Conservation (phyloP, 2,329 filamentous ascomycete genomes). For the Fusarium sp. region DNA sequence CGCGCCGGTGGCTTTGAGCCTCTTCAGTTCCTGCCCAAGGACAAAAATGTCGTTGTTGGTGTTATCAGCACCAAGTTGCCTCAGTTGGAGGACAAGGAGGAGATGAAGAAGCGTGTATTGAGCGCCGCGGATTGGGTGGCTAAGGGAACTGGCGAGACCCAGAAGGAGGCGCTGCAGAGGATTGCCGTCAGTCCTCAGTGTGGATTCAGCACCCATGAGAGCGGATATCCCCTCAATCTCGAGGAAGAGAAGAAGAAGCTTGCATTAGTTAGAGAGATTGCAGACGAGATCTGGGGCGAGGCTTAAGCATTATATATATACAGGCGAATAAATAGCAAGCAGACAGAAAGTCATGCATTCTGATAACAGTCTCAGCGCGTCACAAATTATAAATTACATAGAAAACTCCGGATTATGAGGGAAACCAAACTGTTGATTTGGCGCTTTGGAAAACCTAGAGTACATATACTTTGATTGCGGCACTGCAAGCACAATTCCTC, state of each 20-base stretch:
- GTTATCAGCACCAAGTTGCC: constrained; percentile 72
- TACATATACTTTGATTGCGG: neutral
- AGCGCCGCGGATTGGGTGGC: constrained; percentile 75
- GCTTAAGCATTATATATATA: constrained; percentile 20
- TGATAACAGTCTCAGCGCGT: neutral
- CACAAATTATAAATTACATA: too few relatives aligned
- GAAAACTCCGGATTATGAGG: too few relatives aligned
- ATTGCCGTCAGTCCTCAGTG: constrained; percentile 77
- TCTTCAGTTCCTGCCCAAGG: constrained; percentile 66
- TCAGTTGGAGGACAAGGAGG: constrained; percentile 70
- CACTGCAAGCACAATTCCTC: neutral
- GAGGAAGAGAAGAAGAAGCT: constrained; percentile 81
- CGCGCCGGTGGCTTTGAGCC: constrained; percentile 74
- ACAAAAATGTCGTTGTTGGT: constrained; percentile 72
- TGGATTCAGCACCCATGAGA: constrained; percentile 79
- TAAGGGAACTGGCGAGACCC: constrained; percentile 70
- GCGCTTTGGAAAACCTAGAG: accelerated
- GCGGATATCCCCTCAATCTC: constrained; percentile 74
- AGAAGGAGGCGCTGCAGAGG: constrained; percentile 74
- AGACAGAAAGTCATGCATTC: neutral
- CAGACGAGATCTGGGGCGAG: constrained; percentile 74
- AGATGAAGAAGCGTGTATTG: constrained; percentile 68
- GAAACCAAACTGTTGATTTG: neutral
- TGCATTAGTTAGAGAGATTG: constrained; percentile 74
- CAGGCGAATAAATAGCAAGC: neutral